These are phyloP conservation scores for Hericium coralloides DNA, from an alignment of 768 basidiomycete species.

Conservation along the genomic window DNA sequence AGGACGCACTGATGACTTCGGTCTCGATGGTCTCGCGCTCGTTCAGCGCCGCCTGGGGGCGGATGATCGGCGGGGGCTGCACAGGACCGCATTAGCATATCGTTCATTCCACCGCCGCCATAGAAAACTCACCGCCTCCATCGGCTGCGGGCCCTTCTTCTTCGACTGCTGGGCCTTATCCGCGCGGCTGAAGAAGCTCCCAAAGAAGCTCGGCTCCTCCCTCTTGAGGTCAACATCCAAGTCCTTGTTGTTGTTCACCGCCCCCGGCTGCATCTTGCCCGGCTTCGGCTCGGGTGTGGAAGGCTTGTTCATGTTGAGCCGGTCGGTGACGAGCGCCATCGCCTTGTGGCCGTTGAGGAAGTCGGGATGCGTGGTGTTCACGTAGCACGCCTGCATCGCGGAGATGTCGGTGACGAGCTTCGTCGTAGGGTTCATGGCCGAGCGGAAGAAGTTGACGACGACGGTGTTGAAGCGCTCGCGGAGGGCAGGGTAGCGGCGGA, in stretches of 20 bases:
- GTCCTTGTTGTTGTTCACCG: conserved; percentile 89
- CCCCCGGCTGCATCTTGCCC: conserved; percentile 48
- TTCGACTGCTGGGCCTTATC: conserved; percentile 43
- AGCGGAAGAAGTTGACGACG: conserved; percentile 96
- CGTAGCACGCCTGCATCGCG: conserved; percentile 97
- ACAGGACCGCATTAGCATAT: conserved; percentile 15
- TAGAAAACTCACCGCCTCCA: conserved; percentile 42
- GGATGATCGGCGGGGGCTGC: conserved; percentile 77
- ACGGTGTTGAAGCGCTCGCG: conserved; percentile 93
- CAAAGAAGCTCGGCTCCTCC: conserved; percentile 89
- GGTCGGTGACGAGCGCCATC: conserved; percentile 79
- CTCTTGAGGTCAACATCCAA: conserved; percentile 85
- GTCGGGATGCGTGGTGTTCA: conserved; percentile 99
- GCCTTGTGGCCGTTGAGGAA: conserved; percentile 97
- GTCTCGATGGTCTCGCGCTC: conserved; percentile 98
- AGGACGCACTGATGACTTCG: conserved; percentile 90
- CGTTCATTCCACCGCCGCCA: not conserved
- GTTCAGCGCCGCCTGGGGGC: conserved; percentile 83
- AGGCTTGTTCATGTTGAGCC: conserved; percentile 74
- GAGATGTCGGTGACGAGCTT: conserved; percentile 94
- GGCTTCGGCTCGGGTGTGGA: conserved; percentile 66
- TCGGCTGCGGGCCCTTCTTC: conserved; percentile 46
- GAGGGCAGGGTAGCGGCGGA: conserved; percentile 94
- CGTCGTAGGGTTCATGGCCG: conserved; percentile 85
- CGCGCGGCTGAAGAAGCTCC: conserved; percentile 79